Conservation (phyloP, 139 green algal species). For the Coelastrella sp. region DNA sequence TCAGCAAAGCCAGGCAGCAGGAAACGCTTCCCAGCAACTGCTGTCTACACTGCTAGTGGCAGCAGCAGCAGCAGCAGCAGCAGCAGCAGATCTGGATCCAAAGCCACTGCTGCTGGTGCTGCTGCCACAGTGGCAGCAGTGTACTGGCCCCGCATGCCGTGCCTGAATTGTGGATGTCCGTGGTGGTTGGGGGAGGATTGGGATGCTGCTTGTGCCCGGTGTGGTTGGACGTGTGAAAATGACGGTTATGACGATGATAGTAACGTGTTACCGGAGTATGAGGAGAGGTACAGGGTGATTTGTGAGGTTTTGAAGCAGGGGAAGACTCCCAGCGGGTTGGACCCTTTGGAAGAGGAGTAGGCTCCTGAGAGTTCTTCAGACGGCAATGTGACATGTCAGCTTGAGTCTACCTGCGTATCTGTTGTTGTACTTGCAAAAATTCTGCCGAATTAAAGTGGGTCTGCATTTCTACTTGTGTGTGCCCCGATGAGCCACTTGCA, state of each 20-base stretch:
- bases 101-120: background rate
- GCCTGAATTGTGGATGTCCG: conserved; percentile 82
- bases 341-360: background rate
- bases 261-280: conserved; percentile 71
- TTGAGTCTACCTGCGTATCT: too few species aligned
- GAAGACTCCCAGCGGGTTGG: conserved; percentile 38
- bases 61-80: conserved; percentile 36
- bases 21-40: background rate
- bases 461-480: too few species aligned
- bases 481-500: too few species aligned
- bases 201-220: conserved; percentile 78
- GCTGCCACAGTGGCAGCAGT: conserved; percentile 14
- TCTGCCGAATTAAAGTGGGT: too few species aligned
- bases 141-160: conserved; percentile 77
- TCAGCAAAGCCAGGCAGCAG: conserved; percentile 40
- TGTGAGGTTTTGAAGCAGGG: conserved; percentile 61
- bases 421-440: too few species aligned
- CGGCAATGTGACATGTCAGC: too few species aligned
- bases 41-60: conserved; percentile 15
- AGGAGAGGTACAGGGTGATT: conserved; percentile 64
- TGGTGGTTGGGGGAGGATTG: conserved; percentile 91
- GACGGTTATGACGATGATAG: conserved; percentile 86
- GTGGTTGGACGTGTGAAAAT: conserved; percentile 77
- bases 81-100: background rate
- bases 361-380: too few species aligned